Evolutionary conservation across 2,329 filamentous ascomycete genomes (phyloP), one percentile per base, ranked within the genome.

Genomic region (Acrodontium crateriforme): DNA sequence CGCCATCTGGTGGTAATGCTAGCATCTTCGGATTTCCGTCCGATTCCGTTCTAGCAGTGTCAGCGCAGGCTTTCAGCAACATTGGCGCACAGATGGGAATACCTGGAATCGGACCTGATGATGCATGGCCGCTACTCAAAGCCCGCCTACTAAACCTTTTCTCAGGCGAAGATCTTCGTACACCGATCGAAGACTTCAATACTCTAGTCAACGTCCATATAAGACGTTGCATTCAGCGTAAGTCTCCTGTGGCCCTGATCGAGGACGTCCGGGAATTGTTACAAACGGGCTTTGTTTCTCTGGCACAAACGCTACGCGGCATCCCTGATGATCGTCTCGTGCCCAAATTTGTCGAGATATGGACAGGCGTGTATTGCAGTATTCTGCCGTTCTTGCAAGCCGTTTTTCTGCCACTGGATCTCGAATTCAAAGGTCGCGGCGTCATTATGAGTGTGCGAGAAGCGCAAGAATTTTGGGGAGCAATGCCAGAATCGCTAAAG

Each of bases 371-470:
- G 0, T 94, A 94, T 46, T 87, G 83, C 3, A 79, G 72, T 5
- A 81, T 95, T 19, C 58, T 95, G 4, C 89, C 89, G 0, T 95
- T 93, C 48, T 75, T 98, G 44, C 87, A 95, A 58, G 84, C 87
- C 1, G 85, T 94, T 1, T 94, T 98, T 49, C 61, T 98, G 2
- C 89, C 85, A 0, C 60, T 98, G 1, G 89, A 98, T 47, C 69
- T 93, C 8, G 89, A 98, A 50, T 92, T 98, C 50, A 77, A 82
- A 29, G 89, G 87, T 5, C 69, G 70, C 25, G 89, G 89, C 10
- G 64, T 72, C 0, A 69, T 95, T 30, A 77, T 95, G 69, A 75
- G 69, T 1, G 55, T 69, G 0, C 74, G 82, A 4, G 78, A 91
- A 54, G 79, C 85, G 4, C 73, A 75, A 21, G 87, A 95, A 34